phyloP scores from a whole-genome alignment of 192 early-diverging fungal species.

The Thoreauomyces humboldtii region DNA sequence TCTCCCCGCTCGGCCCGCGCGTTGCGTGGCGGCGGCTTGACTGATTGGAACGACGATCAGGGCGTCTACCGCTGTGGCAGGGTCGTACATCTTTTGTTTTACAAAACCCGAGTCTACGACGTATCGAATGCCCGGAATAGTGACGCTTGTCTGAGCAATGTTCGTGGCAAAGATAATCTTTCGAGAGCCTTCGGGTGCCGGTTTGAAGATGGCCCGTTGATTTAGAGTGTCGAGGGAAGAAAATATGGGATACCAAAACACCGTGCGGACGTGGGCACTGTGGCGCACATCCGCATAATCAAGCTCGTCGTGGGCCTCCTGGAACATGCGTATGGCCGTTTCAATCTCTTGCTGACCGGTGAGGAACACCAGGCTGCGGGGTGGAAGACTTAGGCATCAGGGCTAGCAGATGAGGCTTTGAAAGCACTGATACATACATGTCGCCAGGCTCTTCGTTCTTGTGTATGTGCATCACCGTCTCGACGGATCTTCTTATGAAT shows the following conservation, averaged over 20 bases:
- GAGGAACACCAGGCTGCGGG: slow-evolving; percentile 61
- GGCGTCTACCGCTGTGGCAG: slow-evolving; percentile 49
- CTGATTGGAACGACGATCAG: slow-evolving; percentile 54
- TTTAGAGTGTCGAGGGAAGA: slow-evolving; percentile 75
- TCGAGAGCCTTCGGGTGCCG: slow-evolving; percentile 37
- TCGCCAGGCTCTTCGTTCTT: slow-evolving; percentile 45
- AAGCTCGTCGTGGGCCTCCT: slow-evolving; percentile 42
- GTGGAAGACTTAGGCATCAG: not conserved
- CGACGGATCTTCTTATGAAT: slow-evolving; percentile 44
- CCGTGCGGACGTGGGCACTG: slow-evolving; percentile 35
- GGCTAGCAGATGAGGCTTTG: no score
- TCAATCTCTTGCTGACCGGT: slow-evolving; percentile 65
- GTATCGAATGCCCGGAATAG: slow-evolving; percentile 59
- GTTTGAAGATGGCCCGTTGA: slow-evolving; percentile 50
- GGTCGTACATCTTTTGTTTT: slow-evolving; percentile 60
- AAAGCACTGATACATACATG: slow-evolving; percentile 30
- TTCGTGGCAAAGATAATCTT: slow-evolving; percentile 61
- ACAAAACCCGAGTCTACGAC: slow-evolving; percentile 67
- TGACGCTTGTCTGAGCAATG: slow-evolving; percentile 62
- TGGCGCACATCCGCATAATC: slow-evolving; percentile 54
- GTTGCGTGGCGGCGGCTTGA: slow-evolving; percentile 60
- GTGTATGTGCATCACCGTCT: slow-evolving; percentile 61
- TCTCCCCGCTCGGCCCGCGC: slow-evolving; percentile 58
- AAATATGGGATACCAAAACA: slow-evolving; percentile 64
- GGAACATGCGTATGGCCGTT: slow-evolving; percentile 51